A percentile compares a stretch with the other conserved stretches of the same genome.
phyloP scores from a whole-genome alignment of 306 rosid species.

The Morella rubra region DNA sequence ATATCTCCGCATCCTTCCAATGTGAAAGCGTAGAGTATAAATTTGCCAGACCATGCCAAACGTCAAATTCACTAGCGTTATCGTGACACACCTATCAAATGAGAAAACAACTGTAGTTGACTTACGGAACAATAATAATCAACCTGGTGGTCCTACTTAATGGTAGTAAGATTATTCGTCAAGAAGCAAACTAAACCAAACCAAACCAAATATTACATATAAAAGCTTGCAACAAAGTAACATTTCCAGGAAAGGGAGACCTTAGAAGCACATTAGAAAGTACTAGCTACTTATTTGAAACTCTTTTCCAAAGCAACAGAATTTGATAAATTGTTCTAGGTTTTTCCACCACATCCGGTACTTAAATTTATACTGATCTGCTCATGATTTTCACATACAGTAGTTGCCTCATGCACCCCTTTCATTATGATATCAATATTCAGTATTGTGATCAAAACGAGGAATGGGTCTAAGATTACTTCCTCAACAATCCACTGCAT shows the following conservation, averaged over 20 bases:
- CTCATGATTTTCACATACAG: background rate
- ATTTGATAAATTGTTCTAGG: no score
- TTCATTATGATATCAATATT: constrained; percentile 3
- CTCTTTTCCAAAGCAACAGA: no score
- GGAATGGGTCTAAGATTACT: background rate
- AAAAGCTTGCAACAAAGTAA: background rate
- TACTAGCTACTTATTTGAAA: background rate
- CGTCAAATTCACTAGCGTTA: constrained; percentile 70
- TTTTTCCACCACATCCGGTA: no score
- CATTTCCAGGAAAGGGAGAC: background rate
- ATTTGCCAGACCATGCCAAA: constrained; percentile 92
- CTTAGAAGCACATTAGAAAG: background rate
- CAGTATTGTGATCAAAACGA: background rate
- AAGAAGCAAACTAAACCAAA: background rate
- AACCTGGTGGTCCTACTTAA: constrained; percentile 6
- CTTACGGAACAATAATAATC: constrained; percentile 11
- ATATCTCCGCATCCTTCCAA: constrained; percentile 93
- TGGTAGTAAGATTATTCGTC: background rate
- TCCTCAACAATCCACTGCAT: background rate
- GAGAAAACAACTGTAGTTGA: constrained; percentile 20
- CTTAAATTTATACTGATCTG: no score
- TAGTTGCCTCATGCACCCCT: background rate
- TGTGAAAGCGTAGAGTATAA: constrained; percentile 85
- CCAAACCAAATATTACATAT: background rate
- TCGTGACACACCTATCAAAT: constrained; percentile 61